Evolutionary conservation across 805 yeast genomes (phyloP), one percentile per base, ranked within the genome.

Genomic region (Jamesozyma lodderae): DNA sequence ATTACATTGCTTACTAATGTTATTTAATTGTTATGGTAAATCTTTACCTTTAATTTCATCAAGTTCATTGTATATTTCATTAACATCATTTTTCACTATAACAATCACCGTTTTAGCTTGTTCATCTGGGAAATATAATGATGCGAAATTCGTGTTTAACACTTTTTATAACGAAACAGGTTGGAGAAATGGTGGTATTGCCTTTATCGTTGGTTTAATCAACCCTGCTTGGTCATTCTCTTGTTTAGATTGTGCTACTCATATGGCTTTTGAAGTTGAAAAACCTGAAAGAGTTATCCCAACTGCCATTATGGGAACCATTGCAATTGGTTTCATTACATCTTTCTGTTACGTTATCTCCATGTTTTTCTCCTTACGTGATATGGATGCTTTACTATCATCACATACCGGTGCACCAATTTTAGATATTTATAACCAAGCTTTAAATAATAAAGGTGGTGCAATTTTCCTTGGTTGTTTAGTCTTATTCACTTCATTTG

Each of bases 141-240:
- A 67, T 16, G 67, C 82, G 0, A 50, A 62, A 31, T 79, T 75
- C 52, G 84, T 78, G 7, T 79, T 79, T 57, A 71, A 68, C 8
- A 67, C 71, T 15, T 76, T 76, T 41, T 62, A 68, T 37, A 75
- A 76, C 47, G 69, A 65, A 39, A 76, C 83, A 2, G 85, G 85
- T 31, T 78, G 84, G 82, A 51, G 62, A 24, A 64, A 66, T 21
- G 49, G 69, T 11, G 83, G 74, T 10, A 75, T 78, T 53, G 81
- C 83, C 0, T 75, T 78, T 46, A 71, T 79, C 37, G 71, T 77
- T 5, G 86, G 86, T 20, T 59, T 79, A 34, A 73, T 79, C 49
- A 79, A 78, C 50, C 82, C 84, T 6, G 78, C 77, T 33, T 79
- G 83, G 82, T 75, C 81, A 4, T 78, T 79, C 55, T 68, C 78